Evolutionary conservation across 306 rosid species (phyloP).

Genomic region (Medicago ruthenica): DNA sequence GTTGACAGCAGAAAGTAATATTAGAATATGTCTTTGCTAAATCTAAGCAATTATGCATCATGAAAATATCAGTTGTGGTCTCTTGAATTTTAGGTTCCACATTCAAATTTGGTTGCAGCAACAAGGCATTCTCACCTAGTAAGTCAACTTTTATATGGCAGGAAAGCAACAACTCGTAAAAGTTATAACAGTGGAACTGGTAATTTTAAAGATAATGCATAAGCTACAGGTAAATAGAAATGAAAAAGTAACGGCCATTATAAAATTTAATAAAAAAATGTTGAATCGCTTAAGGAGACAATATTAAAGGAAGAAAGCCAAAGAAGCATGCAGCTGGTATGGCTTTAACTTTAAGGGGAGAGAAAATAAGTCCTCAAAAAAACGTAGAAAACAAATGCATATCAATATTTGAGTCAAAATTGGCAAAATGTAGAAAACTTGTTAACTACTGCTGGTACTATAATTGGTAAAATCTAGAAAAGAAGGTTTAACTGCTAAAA

Average conservation of each 20-base stretch:
- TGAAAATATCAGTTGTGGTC: conserved; percentile 1
- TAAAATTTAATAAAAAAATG: conserved; percentile 8
- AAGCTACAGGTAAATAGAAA: not conserved
- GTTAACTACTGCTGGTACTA: not conserved
- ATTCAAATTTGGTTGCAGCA: conserved; percentile 6
- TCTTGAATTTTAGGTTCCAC: conserved; percentile 17
- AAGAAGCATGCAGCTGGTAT: not conserved
- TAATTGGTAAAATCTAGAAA: conserved; percentile 26
- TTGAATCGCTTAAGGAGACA: conserved; percentile 16
- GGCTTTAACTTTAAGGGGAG: not conserved
- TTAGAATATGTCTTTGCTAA: conserved; percentile 17
- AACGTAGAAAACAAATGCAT: not conserved
- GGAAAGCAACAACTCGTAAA: conserved; percentile 16
- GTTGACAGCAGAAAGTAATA: conserved; percentile 2
- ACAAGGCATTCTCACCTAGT: conserved; percentile 5
- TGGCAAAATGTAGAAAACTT: conserved; percentile 25
- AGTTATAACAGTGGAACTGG: not conserved
- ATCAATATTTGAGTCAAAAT: conserved; percentile 22
- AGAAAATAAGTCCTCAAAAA: not conserved
- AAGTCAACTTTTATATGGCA: conserved; percentile 1
- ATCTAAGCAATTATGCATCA: not conserved
- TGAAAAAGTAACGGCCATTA: not conserved
- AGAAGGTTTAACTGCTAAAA: conserved; percentile 13
- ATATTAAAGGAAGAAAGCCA: conserved; percentile 6
- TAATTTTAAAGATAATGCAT: not conserved